Conservation (phyloP, 2,329 filamentous ascomycete species). For the Colletotrichum paranaense region DNA sequence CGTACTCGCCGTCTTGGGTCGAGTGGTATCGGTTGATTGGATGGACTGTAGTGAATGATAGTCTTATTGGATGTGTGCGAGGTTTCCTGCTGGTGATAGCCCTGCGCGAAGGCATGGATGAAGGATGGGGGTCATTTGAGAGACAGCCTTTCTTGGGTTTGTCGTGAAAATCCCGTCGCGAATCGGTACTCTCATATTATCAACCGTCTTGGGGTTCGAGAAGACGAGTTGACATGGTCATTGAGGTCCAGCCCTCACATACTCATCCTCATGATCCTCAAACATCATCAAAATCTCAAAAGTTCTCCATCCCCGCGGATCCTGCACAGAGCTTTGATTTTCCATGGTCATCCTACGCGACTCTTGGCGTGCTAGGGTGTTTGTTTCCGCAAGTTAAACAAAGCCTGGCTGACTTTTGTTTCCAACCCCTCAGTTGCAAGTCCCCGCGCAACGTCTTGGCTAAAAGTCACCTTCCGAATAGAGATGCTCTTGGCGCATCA, state of each 20-base stretch:
- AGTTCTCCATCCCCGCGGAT: neutral
- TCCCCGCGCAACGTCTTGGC: conserved; percentile 29
- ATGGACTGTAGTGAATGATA: conserved; percentile 17
- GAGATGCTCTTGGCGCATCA: conserved; percentile 8
- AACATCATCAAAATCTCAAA: too few relatives aligned
- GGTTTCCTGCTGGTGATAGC: neutral
- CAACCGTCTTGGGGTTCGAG: too few relatives aligned
- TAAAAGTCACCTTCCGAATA: conserved; percentile 26
- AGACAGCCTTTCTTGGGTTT: neutral
- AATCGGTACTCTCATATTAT: too few relatives aligned
- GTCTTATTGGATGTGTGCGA: neutral
- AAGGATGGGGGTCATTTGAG: neutral
- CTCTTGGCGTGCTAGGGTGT: neutral
- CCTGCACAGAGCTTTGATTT: neutral
- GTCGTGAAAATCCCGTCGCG: too few relatives aligned
- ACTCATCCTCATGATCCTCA: too few relatives aligned
- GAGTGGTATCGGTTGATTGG: conserved; percentile 25
- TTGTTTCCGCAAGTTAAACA: neutral
- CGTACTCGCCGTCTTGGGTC: neutral
- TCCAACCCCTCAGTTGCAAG: neutral
- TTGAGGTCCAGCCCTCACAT: too few relatives aligned
- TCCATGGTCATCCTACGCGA: neutral
- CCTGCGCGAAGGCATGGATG: neutral
- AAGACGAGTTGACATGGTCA: too few relatives aligned
- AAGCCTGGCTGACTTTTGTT: neutral